Percentiles rank a stretch among this genome's conserved stretches.
phyloP scores from a whole-genome alignment of 116 monocot genomes.

The Posidonia oceanica region DNA sequence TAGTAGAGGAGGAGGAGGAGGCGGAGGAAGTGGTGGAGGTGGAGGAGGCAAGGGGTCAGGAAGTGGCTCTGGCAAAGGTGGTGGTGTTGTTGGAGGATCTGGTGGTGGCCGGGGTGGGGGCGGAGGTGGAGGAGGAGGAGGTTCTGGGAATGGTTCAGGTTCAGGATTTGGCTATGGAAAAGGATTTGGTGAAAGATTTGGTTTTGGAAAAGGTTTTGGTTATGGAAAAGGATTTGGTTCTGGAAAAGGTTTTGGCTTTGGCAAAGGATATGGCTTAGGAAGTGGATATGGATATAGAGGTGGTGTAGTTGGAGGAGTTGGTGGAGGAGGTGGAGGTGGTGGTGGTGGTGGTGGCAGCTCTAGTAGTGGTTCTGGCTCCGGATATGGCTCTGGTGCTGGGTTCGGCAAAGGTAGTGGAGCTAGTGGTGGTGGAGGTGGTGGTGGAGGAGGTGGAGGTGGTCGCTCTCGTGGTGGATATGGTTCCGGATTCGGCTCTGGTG shows the following conservation, averaged over 20 bases:
- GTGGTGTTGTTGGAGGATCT: not conserved
- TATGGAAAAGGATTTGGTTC: not conserved
- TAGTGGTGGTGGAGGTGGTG: conserved; percentile 32
- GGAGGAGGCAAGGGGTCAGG: not conserved
- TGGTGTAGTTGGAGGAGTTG: too few species aligned
- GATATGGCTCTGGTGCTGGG: not conserved
- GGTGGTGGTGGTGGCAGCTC: too few species aligned
- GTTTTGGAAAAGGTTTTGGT: not conserved
- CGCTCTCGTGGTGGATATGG: conserved; percentile 38
- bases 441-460: conserved; percentile 41
- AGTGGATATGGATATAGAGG: not conserved
- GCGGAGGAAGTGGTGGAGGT: not conserved
- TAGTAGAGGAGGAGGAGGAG: not conserved
- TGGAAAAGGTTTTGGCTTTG: not conserved
- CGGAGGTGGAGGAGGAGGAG: not conserved
- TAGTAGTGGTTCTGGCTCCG: not conserved
- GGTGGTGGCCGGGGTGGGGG: not conserved
- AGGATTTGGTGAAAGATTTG: not conserved
- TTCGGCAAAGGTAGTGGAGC: conserved; percentile 7
- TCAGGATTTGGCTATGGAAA: too few species aligned
- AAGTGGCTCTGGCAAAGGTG: too few species aligned
- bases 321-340: too few species aligned
- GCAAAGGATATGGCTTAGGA: not conserved
- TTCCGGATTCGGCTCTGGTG: too few species aligned
- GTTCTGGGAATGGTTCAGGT: too few species aligned